Evolutionary conservation across 768 basidiomycete genomes (phyloP), one percentile per base, ranked within the genome.

Genomic region (Lentinula raphanica): DNA sequence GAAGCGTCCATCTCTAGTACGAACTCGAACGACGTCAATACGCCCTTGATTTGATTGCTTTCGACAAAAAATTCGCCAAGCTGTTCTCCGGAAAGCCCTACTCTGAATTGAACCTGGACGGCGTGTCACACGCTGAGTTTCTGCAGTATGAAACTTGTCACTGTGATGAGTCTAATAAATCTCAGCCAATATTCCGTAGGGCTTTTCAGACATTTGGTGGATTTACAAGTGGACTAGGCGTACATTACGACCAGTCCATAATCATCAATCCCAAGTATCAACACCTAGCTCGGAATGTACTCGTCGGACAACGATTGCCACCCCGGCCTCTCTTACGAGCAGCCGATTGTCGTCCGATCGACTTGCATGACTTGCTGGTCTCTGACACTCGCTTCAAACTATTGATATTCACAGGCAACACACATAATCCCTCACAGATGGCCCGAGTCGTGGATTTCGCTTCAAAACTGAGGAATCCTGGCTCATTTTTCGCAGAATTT

Each of bases 41-140:
- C 59, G 88, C 90, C 0, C 79, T 86, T 68, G 87, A 89, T 58
- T 75, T 92, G 59, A 90, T 90, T 58, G 63, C 79, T 49, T 90
- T 88, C 63, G 89, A 91, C 66, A 82, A 80, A 62, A 66, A 85
- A 59, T 87, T 84, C 60, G 76, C 86, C 7, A 73, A 75, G 13
- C 71, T 88, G n/a, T 88, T 88, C 67, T 88, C 87, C 21, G 81
- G 81, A 38, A 86, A 86, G 66, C 84, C 87, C 3, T 74, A 76
- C 31, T 83, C 82, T 4, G 69, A 71, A 32, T 71, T 73, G 2
- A 66, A 76, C 49, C 65, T 72, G 53, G 74, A 78, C 38, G 83
- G 83, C 21, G 79, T 85, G 19, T 76, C 81, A 1, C 79, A 80
- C 55, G 74, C 76, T 32, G 77, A 80, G 31, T 83, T 85, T 64